These are phyloP conservation scores for Rhizopogon vinicolor DNA, from an alignment of 768 basidiomycete genomes.

Conservation along the genomic window DNA sequence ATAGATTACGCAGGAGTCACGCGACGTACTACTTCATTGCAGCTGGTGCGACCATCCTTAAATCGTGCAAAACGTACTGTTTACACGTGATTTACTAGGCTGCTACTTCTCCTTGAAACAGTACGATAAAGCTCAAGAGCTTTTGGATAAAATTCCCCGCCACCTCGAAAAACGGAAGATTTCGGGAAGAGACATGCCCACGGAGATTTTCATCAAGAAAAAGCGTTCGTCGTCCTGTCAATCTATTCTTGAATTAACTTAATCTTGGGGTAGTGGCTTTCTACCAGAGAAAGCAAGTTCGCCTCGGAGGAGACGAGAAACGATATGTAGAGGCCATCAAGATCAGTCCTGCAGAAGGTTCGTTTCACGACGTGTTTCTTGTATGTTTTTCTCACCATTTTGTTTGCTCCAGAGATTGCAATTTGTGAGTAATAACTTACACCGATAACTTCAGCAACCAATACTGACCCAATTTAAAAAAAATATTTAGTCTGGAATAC, in stretches of 20 bases:
- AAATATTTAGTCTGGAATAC: conserved; percentile 84
- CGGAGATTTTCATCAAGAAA: conserved; percentile 75
- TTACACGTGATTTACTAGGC: conserved; percentile 29
- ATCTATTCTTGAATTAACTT: background rate
- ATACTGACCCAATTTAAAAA: conserved; percentile 3
- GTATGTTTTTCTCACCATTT: conserved; percentile 2
- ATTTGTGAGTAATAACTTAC: conserved; percentile 47
- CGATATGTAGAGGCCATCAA: conserved; percentile 51
- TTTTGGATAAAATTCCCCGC: conserved; percentile 59
- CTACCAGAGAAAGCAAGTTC: conserved; percentile 63
- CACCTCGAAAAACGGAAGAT: conserved; percentile 58
- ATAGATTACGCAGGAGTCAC: conserved; percentile 50
- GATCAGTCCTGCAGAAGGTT: conserved; percentile 71
- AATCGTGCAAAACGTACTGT: background rate
- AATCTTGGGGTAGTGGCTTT: conserved; percentile 50
- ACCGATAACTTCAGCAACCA: background rate
- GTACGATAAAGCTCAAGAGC: conserved; percentile 50
- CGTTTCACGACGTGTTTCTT: conserved; percentile 9
- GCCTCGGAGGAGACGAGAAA: conserved; percentile 47
- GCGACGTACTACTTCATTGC: conserved; percentile 77
- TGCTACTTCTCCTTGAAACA: conserved; percentile 59
- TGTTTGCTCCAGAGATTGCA: conserved; percentile 48
- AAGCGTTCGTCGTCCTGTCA: conserved; percentile 44
- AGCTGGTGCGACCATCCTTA: conserved; percentile 38
- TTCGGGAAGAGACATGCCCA: conserved; percentile 65